Base-by-base conservation (phyloP, 2,329 filamentous ascomycete species). In the Paraphaeosphaeria sporulosa region DNA sequence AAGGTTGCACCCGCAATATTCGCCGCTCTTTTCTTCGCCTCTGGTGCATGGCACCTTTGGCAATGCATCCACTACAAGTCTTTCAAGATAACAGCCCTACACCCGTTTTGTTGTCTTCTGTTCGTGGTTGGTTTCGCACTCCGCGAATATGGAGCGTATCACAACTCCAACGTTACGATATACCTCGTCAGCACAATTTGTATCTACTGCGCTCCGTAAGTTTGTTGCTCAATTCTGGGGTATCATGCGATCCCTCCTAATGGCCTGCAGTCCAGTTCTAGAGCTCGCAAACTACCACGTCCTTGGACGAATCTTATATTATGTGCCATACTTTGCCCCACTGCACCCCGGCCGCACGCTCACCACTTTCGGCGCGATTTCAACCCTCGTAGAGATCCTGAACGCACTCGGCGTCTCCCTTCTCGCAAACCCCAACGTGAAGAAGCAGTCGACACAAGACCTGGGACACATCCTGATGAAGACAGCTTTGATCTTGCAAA, bases 301-400 rank as follows among this genome's bases (percentile, higher is more conserved):
- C 2, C 51, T 54, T 13, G 51, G 51, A 6, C 82, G 85, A 8
- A 78, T 86, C 13, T 78, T 89, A 30, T 84, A 84, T 70, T 89
- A 89, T 72, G 51, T 54, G 10, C 51, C 51, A 21, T 54, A 54
- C 70, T 80, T 83, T 63, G 80, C 86, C 0, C 86, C 86, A 0
- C 79, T 86, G 8, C 82, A 86, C 61, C 84, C 84, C 0, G 83
- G 83, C 2, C 80, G 84, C 6, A 78, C 86, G 4, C 84, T 89
- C 65, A 87, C 86, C 64, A 81, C 81, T 2, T 85, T 88, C 64
- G 77, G 88, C 23, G 70, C 80, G 4, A 71, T 85, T n/a, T 84
- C 86, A 34, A 64, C 74, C 1, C 67, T 81, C 0, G 79, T 88
- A 17, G 82, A 85, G 42, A 62, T 80, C 15, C 71, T 86, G 19